Evolutionary conservation across 73 alveolate genomes (phyloP), one percentile per base, ranked within the genome.

Genomic region (Symbiodinium pilosum): DNA sequence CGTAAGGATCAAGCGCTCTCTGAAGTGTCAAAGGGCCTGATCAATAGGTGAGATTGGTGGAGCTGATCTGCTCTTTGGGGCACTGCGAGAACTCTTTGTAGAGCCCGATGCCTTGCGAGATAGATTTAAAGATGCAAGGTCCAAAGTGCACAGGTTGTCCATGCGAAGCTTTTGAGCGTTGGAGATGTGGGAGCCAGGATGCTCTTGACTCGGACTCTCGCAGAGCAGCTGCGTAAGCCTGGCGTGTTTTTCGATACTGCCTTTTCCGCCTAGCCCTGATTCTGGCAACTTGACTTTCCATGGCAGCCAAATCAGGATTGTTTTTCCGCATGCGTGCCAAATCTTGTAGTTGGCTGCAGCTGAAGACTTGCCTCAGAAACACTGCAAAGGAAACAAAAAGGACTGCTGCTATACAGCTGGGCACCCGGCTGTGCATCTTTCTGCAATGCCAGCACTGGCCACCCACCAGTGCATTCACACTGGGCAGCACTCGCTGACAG

Each of bases 401-500:
- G n/a, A n/a, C n/a, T n/a, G n/a, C n/a, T n/a, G n/a, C n/a, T n/a
- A n/a, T n/a, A n/a, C n/a, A 28, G 81, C 81, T 28, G 41, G 30
- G 81, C 41, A 9, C 81, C 81, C 20, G 39, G 52, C 87, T 77
- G 44, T 21, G 87, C 87, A 21, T 77, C 87, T 34, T 69, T n/a
- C 9, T 40, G 59, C 30, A 77, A 34, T 40, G 94, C 39, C 83
- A 85, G 39, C 84, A 77, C 40, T 86, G 84, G 94, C 94, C 94
- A 87, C 94, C 94, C 94, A 87, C 94, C 94, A 87, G 94, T 87
- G 94, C 81, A 52, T 87, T 87, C 84, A 87, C 94, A 87, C 94
- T 87, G 94, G 71, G 94, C 43, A 54, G 84, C 94, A 16, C 30
- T 77, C 43, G 83, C 94, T 20, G 51, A 24, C 56, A 21, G 87